Conservation (phyloP, 2,329 filamentous ascomycete genomes). For the Chrysoporthe deuterocubensis region DNA sequence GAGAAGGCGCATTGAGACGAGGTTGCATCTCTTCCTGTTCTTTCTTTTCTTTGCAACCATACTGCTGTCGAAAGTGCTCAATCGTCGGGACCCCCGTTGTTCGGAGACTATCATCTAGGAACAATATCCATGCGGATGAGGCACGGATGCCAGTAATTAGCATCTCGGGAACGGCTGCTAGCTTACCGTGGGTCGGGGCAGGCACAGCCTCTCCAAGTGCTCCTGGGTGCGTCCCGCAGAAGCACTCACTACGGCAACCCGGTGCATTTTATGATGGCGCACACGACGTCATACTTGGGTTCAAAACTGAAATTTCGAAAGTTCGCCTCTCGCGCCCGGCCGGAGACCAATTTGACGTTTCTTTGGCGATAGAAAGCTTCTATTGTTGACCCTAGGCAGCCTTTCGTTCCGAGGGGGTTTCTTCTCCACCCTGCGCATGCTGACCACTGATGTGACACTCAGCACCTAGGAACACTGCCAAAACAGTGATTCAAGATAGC, state of each 20-base stretch:
- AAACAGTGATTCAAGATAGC: neutral
- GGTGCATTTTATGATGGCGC: neutral
- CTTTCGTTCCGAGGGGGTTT: neutral
- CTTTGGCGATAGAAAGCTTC: neutral
- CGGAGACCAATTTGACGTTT: neutral
- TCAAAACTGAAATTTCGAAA: neutral
- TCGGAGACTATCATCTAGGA: neutral
- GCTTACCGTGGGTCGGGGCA: neutral
- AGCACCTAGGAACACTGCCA: neutral
- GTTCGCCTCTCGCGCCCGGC: neutral
- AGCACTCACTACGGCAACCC: neutral
- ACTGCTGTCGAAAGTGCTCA: neutral
- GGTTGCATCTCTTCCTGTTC: neutral
- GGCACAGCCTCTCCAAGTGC: neutral
- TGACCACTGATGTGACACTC: neutral
- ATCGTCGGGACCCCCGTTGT: neutral
- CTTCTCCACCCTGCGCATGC: neutral
- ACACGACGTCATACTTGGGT: neutral
- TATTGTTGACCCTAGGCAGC: neutral
- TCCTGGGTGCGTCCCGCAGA: neutral
- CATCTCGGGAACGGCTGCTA: neutral
- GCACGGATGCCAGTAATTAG: too few species aligned
- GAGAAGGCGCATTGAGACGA: constrained; percentile 34
- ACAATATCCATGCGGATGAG: neutral
- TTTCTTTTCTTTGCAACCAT: neutral